Conservation (phyloP, 1,139 yeast genomes). For the Taphrina pruni region DNA sequence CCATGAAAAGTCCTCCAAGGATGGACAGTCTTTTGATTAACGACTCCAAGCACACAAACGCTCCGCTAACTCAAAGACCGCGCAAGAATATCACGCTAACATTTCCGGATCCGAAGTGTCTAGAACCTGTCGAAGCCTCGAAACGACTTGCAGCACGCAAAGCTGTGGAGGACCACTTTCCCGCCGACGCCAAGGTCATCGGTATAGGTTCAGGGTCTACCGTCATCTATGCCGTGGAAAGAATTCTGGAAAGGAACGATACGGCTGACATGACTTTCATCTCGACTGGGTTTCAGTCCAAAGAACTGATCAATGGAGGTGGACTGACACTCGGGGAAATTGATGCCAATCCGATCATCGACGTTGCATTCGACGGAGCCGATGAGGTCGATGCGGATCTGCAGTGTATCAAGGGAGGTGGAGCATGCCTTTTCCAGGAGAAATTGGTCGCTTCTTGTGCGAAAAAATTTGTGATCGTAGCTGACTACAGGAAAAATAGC, state of each 20-base stretch:
- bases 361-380: slow-evolving; percentile 97
- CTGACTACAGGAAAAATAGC: slow-evolving; percentile 87
- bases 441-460: slow-evolving; percentile 89
- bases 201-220: slow-evolving; percentile 98
- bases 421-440: slow-evolving; percentile 97
- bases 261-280: slow-evolving; percentile 68
- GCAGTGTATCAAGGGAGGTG: slow-evolving; percentile 96
- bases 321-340: slow-evolving; percentile 79
- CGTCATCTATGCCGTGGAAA: slow-evolving; percentile 92
- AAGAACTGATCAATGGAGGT: slow-evolving; percentile 79
- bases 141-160: slow-evolving; percentile 86
- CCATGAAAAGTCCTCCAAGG: slow-evolving; percentile 30
- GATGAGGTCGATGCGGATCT: slow-evolving; percentile 87
- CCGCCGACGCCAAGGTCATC: slow-evolving; percentile 69
- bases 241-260: slow-evolving; percentile 70
- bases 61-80: slow-evolving; percentile 19
- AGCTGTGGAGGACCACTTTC: slow-evolving; percentile 90
- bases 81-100: slow-evolving; percentile 22
- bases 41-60: slow-evolving; percentile 18
- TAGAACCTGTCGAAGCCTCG: slow-evolving; percentile 60
- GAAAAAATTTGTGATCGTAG: slow-evolving; percentile 78
- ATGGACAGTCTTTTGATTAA: slow-evolving; percentile 27
- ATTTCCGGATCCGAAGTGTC: slow-evolving; percentile 33
- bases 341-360: slow-evolving; percentile 74
- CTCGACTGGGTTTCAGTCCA: slow-evolving; percentile 96